These are phyloP conservation scores for Trichoderma orchidacearum DNA, from an alignment of 495 filamentous ascomycete genomes.

Conservation along the genomic window DNA sequence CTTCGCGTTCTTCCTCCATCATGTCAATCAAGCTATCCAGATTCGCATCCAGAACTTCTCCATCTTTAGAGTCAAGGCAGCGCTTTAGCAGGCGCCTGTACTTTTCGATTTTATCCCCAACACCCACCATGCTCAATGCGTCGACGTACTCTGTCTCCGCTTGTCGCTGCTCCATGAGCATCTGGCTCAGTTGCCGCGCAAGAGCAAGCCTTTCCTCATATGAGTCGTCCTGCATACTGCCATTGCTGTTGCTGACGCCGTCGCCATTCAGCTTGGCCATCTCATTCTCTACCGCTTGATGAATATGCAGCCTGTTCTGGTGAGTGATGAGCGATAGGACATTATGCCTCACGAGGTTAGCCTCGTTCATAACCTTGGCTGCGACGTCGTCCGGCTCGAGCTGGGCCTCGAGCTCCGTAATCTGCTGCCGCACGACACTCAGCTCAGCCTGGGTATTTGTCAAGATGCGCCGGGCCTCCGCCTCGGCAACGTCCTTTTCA, in stretches of 20 bases:
- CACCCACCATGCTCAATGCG: constrained; percentile 27
- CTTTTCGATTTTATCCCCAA: constrained; percentile 33
- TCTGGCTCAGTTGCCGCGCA: constrained; percentile 20
- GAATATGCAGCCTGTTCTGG: constrained; percentile 26
- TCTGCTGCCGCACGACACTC: constrained; percentile 29
- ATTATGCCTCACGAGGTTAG: constrained; percentile 16
- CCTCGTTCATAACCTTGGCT: constrained; percentile 22
- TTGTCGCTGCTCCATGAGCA: constrained; percentile 22
- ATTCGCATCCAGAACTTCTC: constrained; percentile 30
- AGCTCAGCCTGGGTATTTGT: constrained; percentile 40
- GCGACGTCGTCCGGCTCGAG: constrained; percentile 30
- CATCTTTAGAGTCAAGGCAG: constrained; percentile 30
- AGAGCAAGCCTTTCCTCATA: constrained; percentile 22
- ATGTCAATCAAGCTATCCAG: constrained; percentile 34
- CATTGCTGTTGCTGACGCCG: not conserved
- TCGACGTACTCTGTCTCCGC: constrained; percentile 33
- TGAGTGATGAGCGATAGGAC: constrained; percentile 23
- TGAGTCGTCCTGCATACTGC: constrained; percentile 9
- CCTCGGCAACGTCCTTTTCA: constrained; percentile 43
- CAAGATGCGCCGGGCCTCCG: constrained; percentile 42
- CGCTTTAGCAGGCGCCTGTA: constrained; percentile 29
- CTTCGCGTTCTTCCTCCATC: constrained; percentile 33
- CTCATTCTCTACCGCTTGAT: constrained; percentile 17
- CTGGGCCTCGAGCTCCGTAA: constrained; percentile 30
- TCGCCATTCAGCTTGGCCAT: constrained; percentile 21